A percentile compares a stretch with the other conserved stretches of the same genome.
These are phyloP conservation scores for Trifolium dubium DNA, from an alignment of 306 rosid genomes.

Conservation along the genomic window DNA sequence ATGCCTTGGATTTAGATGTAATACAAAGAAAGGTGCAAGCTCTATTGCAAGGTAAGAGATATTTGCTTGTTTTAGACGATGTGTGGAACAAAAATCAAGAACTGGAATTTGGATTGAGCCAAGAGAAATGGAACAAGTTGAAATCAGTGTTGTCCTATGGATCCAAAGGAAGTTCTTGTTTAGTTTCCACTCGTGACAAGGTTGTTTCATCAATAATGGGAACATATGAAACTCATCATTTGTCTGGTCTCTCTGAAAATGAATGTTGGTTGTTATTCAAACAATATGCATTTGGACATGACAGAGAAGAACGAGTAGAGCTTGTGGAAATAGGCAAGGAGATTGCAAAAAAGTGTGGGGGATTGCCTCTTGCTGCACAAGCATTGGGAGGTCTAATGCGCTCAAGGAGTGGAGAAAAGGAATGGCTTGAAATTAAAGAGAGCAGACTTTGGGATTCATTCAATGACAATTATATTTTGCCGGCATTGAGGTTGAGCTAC, in stretches of 20 bases:
- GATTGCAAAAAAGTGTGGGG: background rate
- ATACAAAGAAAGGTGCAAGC: background rate
- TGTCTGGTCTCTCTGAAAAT: background rate
- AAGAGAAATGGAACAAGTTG: background rate
- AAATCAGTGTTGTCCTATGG: background rate
- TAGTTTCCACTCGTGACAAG: constrained; percentile 3
- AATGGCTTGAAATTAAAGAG: constrained; percentile 13
- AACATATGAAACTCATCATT: background rate
- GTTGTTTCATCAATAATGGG: background rate
- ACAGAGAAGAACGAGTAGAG: background rate
- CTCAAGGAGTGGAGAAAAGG: background rate
- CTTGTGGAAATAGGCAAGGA: background rate
- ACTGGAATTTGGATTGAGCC: background rate
- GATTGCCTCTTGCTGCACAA: constrained; percentile 10
- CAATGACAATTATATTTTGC: no score
- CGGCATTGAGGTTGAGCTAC: background rate
- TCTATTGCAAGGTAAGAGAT: background rate
- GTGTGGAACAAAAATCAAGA: constrained; percentile 7
- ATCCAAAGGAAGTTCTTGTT: constrained; percentile 3
- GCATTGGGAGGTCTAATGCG: constrained; percentile 12
- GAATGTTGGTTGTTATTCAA: constrained; percentile 9
- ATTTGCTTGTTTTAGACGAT: background rate
- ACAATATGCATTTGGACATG: background rate
- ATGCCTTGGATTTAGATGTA: background rate
- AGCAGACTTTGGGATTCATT: background rate